A percentile compares a stretch with the other conserved stretches of the same genome.
Conservation (phyloP, 805 yeast species). For the Hanseniaspora lindneri region DNA sequence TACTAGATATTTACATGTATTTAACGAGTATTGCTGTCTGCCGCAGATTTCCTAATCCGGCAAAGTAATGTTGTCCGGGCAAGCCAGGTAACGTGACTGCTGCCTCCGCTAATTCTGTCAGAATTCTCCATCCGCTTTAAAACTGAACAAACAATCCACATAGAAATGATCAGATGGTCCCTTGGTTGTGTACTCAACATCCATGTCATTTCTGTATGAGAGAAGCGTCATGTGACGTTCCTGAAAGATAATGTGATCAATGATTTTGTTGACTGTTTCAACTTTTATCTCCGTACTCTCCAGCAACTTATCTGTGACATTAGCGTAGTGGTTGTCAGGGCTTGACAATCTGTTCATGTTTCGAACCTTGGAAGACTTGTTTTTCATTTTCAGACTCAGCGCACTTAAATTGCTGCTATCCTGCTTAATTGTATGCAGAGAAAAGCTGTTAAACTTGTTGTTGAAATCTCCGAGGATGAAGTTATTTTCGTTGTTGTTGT, state of each 20-base stretch:
- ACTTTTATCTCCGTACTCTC: not conserved
- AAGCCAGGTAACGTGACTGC: no score
- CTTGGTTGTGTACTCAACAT: not conserved
- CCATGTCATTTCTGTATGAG: slow-evolving; percentile 1
- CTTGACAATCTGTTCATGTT: slow-evolving; percentile 3
- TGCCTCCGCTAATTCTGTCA: no score
- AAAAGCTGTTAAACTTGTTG: slow-evolving; percentile 9
- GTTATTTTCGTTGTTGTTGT: not conserved
- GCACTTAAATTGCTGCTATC: not conserved
- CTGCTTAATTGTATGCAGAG: slow-evolving; percentile 1
- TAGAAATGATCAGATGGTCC: slow-evolving; percentile 12
- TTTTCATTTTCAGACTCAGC: not conserved
- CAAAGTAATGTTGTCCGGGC: no score
- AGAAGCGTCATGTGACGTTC: not conserved
- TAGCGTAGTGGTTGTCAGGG: not conserved
- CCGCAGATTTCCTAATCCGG: no score
- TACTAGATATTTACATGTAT: no score
- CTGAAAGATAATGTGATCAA: slow-evolving; percentile 10
- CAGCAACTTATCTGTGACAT: slow-evolving; percentile 1
- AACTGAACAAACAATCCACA: not conserved
- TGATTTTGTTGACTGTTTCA: not conserved
- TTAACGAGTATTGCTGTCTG: no score
- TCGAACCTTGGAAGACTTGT: slow-evolving; percentile 8
- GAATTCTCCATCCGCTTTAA: not conserved
- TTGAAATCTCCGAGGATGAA: slow-evolving; percentile 12